A percentile compares a stretch with the other conserved stretches of the same genome.
Conservation (phyloP, 2,329 filamentous ascomycete genomes). For the Cercospora sp. region DNA sequence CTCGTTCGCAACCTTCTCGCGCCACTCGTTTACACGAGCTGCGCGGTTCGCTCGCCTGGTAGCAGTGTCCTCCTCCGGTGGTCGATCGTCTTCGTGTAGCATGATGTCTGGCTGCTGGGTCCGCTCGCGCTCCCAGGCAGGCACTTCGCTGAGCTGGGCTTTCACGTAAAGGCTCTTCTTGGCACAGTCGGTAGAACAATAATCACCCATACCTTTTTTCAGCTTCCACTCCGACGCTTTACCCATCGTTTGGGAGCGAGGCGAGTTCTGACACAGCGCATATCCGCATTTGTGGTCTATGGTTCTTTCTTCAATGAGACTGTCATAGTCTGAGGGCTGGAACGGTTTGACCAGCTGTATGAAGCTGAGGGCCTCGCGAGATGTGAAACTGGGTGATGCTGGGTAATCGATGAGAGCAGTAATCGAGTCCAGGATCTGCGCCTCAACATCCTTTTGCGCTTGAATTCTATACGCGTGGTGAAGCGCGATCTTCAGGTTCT, state of each 20-base stretch:
- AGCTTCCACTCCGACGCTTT: slow-evolving; percentile 65
- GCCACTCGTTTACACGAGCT: slow-evolving; percentile 28
- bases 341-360: slow-evolving; percentile 68
- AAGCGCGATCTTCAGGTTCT: slow-evolving; percentile 65
- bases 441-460: slow-evolving; percentile 75
- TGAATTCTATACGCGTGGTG: slow-evolving; percentile 82
- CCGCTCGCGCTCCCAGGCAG: slow-evolving; percentile 76
- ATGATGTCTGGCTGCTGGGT: slow-evolving; percentile 42
- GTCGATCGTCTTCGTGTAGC: slow-evolving; percentile 40
- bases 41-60: slow-evolving; percentile 38
- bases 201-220: slow-evolving; percentile 73
- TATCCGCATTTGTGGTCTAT: slow-evolving; percentile 82
- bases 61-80: slow-evolving; percentile 24
- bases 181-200: slow-evolving; percentile 81
- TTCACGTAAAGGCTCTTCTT: slow-evolving; percentile 79
- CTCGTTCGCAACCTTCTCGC: slow-evolving; percentile 37
- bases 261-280: slow-evolving; percentile 69
- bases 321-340: slow-evolving; percentile 85
- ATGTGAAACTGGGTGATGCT: slow-evolving; percentile 49
- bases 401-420: slow-evolving; percentile 69
- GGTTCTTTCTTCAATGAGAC: slow-evolving; percentile 84
- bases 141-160: slow-evolving; percentile 81
- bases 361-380: slow-evolving; percentile 65
- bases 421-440: slow-evolving; percentile 69
- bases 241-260: slow-evolving; percentile 49